Evolutionary conservation across 345 rosid genomes (phyloP), one percentile per base, ranked within the genome.

Genomic region (Anacardium occidentale): DNA sequence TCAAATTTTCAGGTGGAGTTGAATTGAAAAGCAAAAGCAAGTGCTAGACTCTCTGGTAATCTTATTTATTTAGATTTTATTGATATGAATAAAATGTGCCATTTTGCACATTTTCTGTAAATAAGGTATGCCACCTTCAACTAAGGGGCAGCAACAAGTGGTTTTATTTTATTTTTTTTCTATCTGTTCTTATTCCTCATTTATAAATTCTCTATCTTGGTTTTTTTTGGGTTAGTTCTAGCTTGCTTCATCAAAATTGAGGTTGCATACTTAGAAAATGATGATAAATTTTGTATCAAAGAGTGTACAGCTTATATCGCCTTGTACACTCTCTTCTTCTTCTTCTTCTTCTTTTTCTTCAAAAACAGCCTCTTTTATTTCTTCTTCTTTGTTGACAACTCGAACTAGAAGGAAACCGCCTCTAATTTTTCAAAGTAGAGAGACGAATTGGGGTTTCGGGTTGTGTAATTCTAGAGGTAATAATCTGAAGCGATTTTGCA

Each of bases 281-380:
- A 80, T 65, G 34, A 29, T 82, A 44, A 72, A 76, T 62, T 70
- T 77, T 65, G 78, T 74, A 15, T 22, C 75, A 66, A 62, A 45
- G 51, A 58, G 72, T 57, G 13, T 84, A 73, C 82, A 70, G 20
- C 65, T 72, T 40, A 12, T 62, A 42, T 47, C 60, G 53, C 75
- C 75, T 14, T 4, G 0, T 32, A 9, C 70, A 42, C 65, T 44
- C 56, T 61, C 70, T 59, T 58, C 65, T 25, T 40, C 60, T 44
- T 21, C 44, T 34, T 60, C 66, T 59, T 57, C 65, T n/a, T 53
- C 70, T 58, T 57, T 60, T 25, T 40, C 60, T 44, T n/a, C 45
- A 47, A 82, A 61, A 37, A 26, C 67, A 9, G 24, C 57, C 11
- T 45, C 55, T 61, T 62, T 62, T n/a, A 26, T 40, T 29, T 52